Conservation (phyloP, 2,329 filamentous ascomycete species). For the Neobulgaria alba region DNA sequence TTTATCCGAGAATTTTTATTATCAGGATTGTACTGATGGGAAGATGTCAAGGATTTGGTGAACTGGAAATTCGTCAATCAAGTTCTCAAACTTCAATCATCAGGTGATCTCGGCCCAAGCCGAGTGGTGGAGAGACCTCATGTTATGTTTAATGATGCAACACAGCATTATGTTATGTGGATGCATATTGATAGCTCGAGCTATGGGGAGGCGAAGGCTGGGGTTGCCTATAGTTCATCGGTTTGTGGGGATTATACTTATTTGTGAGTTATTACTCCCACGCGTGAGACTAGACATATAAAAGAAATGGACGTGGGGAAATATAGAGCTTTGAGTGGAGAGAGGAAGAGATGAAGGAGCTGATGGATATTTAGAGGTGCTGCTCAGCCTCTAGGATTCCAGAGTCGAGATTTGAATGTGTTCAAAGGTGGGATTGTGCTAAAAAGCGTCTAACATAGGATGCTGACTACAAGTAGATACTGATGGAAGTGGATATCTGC, state of each 20-base stretch:
- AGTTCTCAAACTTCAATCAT: conserved; percentile 43
- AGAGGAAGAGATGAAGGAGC: background rate
- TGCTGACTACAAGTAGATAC: conserved; percentile 39
- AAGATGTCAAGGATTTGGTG: conserved; percentile 45
- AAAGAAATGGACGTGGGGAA: too few species aligned
- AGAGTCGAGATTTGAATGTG: conserved; percentile 28
- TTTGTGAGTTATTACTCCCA: conserved; percentile 20
- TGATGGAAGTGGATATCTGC: conserved; percentile 49
- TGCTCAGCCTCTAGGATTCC: conserved; percentile 26
- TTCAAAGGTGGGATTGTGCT: conserved; percentile 20
- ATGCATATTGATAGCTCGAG: conserved; percentile 56
- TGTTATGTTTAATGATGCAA: conserved; percentile 58
- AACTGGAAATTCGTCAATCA: conserved; percentile 55
- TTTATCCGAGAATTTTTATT: background rate
- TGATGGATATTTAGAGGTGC: conserved; percentile 18
- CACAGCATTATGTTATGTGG: conserved; percentile 57
- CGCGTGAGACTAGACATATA: too few species aligned
- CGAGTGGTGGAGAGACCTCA: conserved; percentile 61
- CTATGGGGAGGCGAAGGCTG: conserved; percentile 56
- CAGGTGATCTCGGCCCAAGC: conserved; percentile 50
- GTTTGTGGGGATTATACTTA: conserved; percentile 55
- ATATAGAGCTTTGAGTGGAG: too few species aligned
- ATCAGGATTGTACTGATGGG: too few species aligned
- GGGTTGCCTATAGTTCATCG: conserved; percentile 48
- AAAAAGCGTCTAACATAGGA: background rate